Evolutionary conservation across 495 filamentous ascomycete genomes (phyloP).

Genomic region (Penicillium canariense): DNA sequence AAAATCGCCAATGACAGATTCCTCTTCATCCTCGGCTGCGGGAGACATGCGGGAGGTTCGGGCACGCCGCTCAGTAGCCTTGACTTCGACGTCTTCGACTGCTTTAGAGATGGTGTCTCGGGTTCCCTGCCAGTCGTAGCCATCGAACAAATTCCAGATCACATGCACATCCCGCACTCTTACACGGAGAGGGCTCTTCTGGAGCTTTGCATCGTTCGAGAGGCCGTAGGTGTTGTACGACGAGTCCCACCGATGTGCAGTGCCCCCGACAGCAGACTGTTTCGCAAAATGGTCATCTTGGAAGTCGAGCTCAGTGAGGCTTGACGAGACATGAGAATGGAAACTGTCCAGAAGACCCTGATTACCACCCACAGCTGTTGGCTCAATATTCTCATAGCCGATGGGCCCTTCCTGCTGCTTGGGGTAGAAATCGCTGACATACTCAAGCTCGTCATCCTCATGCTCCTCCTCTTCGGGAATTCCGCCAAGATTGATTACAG

Average conservation of each 20-base stretch:
- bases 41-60: constrained; percentile 46
- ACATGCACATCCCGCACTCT: constrained; percentile 82
- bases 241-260: constrained; percentile 77
- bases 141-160: constrained; percentile 98
- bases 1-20: constrained; percentile 87
- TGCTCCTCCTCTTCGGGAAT: constrained; percentile 27
- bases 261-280: constrained; percentile 58
- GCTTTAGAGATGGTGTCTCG: constrained; percentile 82
- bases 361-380: constrained; percentile 37
- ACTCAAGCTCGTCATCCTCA: constrained; percentile 54
- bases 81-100: constrained; percentile 79
- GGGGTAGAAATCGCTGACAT: constrained; percentile 63
- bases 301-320: constrained; percentile 58
- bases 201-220: constrained; percentile 58
- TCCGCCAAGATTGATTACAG: constrained; percentile 16
- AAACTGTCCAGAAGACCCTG: constrained; percentile 64
- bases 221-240: constrained; percentile 68
- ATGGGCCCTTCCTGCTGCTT: constrained; percentile 31
- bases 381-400: constrained; percentile 29
- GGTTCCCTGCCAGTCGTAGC: constrained; percentile 92
- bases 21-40: constrained; percentile 66
- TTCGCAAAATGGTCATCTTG: constrained; percentile 78
- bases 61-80: constrained; percentile 68
- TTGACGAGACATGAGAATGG: constrained; percentile 53
- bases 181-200: constrained; percentile 69